Base-by-base conservation (phyloP, 768 basidiomycete species). In the Rhodosporidiobolus odoratus region DNA sequence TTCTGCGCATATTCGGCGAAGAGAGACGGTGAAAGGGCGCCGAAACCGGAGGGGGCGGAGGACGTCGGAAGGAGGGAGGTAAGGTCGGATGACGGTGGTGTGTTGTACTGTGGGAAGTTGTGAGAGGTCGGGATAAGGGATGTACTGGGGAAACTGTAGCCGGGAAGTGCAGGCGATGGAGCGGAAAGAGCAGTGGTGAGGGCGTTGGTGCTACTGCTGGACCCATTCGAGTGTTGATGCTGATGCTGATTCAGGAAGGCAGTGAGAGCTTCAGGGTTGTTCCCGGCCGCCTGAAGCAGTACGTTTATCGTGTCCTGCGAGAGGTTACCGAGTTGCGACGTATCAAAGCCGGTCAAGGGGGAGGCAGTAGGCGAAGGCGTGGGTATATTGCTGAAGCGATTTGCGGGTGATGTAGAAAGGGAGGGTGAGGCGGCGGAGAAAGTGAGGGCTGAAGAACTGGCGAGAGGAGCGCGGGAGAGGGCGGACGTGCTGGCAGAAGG, bases 351-450 rank as follows among this genome's bases (percentile, higher is more conserved):
- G 50, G 30, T 19, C 32, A 32, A 16, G 32, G 47, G 62, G 8
- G 65, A 35, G 30, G 62, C 60, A 6, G 45, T 19, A 12, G 68
- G 66, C 4, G 73, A 68, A 0, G 65, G 52, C 7, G 71, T 56
- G 4, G 73, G 54, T n/a, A 74, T 64, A 16, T 65, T 50, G 9
- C 62, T 45, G 69, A 74, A 74, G 47, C 73, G 68, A 47, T 45
- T 62, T 12, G 63, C 58, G 30, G 63, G 47, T 2, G 69, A 63
- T 3, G 32, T 45, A 30, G 19, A 48, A 45, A 19, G 38, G 54
- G 56, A 5, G 25, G 65, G 47, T 1, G 65, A 50, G 43, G 34
- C 25, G 66, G 15, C 13, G 52, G 64, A 41, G 47, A 32, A 15
- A 41, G 62, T 21, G 57, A 45, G 15, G 59, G 37, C n/a, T 10